Evolutionary conservation across 768 basidiomycete species (phyloP).

Genomic region (Boletus reticuloceps): DNA sequence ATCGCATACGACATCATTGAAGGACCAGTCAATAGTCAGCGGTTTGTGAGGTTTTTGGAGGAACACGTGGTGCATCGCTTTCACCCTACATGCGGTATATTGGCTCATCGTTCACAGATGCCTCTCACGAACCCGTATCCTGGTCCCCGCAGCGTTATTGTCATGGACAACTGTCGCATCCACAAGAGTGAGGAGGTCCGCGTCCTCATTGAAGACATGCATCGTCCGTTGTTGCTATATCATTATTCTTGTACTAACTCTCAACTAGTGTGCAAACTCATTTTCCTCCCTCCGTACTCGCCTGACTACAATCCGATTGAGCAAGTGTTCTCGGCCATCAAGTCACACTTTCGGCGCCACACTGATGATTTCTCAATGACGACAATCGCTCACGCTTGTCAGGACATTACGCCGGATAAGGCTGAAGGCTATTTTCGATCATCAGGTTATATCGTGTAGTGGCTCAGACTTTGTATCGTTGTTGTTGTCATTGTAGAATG

Average conservation of each 20-base stretch:
- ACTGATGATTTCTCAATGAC: background rate
- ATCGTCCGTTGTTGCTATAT: constrained; percentile 4
- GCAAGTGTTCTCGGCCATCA: background rate
- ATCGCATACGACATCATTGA: constrained; percentile 18
- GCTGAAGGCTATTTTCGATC: constrained; percentile 1
- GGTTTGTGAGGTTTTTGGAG: constrained; percentile 4
- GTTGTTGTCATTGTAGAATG: background rate
- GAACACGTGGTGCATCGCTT: constrained; percentile 4
- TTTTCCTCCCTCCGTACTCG: too few relatives aligned
- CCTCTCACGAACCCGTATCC: constrained; percentile 3
- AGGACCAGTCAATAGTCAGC: constrained; percentile 6
- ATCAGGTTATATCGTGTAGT: background rate
- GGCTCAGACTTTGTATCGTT: background rate
- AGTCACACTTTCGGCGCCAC: background rate
- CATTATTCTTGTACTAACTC: background rate
- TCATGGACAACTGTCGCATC: constrained; percentile 28
- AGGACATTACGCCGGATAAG: constrained; percentile 1
- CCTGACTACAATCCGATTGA: too few relatives aligned
- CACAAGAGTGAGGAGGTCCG: constrained; percentile 22
- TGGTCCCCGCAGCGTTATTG: constrained; percentile 3
- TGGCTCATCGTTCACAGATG: background rate
- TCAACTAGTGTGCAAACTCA: too few relatives aligned
- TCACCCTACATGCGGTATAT: background rate
- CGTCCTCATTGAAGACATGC: constrained; percentile 18
- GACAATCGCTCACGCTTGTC: background rate